These are phyloP conservation scores for Veloporphyrellus conicus DNA, from an alignment of 1,284 basidiomycete genomes.

Conservation along the genomic window DNA sequence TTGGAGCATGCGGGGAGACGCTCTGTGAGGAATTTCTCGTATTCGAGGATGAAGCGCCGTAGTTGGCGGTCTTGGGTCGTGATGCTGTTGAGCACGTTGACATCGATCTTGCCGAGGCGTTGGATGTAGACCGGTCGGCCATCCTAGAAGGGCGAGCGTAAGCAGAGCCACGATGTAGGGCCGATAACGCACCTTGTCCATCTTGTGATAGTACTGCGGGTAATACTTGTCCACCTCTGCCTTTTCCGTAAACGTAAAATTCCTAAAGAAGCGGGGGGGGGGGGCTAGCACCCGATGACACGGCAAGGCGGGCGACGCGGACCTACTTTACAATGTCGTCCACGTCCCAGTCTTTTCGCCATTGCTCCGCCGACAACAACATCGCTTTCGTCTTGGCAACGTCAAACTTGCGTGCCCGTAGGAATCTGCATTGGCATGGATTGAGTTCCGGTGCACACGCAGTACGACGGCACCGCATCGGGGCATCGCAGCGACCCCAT, in stretches of 20 bases:
- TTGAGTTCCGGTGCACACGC: too few species aligned
- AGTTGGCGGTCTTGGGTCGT: conserved; percentile 90
- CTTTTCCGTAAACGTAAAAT: conserved; percentile 88
- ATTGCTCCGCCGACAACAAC: conserved; percentile 81
- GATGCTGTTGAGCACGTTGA: conserved; percentile 74
- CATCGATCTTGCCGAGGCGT: conserved; percentile 85
- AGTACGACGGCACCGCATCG: too few species aligned
- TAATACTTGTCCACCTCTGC: conserved; percentile 86
- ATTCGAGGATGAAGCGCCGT: conserved; percentile 87
- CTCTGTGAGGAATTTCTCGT: conserved; percentile 82
- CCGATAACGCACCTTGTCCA: conserved; percentile 67
- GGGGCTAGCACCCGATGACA: background rate
- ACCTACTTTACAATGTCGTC: conserved; percentile 82
- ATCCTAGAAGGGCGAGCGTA: conserved; percentile 49
- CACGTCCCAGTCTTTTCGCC: conserved; percentile 86
- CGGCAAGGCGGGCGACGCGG: background rate
- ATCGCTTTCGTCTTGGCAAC: conserved; percentile 78
- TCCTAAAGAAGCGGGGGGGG: conserved; percentile 40
- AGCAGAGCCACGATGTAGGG: background rate
- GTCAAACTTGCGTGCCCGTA: conserved; percentile 93
- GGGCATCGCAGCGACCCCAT: conserved; percentile 2
- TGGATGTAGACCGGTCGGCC: conserved; percentile 96
- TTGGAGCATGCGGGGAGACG: conserved; percentile 82
- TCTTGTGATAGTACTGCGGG: conserved; percentile 96
- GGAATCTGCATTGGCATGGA: conserved; percentile 52